Conservation (phyloP, 257 asterid species). For the Solanum sejunctum region DNA sequence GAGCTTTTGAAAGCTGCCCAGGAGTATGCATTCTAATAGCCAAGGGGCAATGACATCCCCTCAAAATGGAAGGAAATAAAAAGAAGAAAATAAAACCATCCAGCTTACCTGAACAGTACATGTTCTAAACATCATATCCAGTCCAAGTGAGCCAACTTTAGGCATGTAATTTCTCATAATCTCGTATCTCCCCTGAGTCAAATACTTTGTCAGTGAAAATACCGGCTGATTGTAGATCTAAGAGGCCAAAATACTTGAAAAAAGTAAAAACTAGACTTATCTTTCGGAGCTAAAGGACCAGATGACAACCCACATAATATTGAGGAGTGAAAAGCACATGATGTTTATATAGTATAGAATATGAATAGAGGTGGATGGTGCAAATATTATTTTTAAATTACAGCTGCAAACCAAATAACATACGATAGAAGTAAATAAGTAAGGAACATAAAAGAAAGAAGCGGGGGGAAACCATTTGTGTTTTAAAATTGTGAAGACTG, state of each 20-base stretch:
- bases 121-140: conserved; percentile 91
- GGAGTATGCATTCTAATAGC: not conserved
- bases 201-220: conserved; percentile 17
- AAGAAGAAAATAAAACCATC: not conserved
- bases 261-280: not conserved
- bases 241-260: not conserved
- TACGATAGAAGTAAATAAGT: not conserved
- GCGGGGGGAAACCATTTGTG: not conserved
- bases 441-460: not conserved
- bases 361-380: not conserved
- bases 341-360: not conserved
- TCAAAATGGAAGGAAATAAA: not conserved
- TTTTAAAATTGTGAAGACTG: not conserved
- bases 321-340: not conserved
- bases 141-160: conserved; percentile 95
- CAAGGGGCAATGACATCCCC: not conserved
- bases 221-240: conserved; percentile 1
- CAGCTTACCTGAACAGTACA: conserved; percentile 84
- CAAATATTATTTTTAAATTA: not conserved
- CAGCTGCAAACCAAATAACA: not conserved
- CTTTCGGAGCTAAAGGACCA: not conserved
- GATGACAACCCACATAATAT: not conserved
- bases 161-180: conserved; percentile 97
- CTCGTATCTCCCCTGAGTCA: conserved; percentile 82
- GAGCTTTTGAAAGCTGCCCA: not conserved